Base-by-base conservation (phyloP, 2,329 filamentous ascomycete genomes). In the Neofusicoccum umdonicola region DNA sequence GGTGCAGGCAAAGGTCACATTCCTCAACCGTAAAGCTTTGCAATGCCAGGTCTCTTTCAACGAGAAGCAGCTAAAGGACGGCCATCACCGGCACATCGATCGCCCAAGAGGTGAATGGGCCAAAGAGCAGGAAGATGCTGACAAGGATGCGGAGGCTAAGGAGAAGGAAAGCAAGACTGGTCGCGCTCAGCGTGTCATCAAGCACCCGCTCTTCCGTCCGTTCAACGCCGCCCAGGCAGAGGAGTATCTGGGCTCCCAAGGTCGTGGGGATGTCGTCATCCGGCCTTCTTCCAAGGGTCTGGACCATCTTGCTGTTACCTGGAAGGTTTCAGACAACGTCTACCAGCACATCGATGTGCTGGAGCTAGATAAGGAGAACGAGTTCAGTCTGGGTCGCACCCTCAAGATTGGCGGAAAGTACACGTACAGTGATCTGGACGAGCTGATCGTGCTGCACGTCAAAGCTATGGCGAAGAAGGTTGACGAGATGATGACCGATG, bases 381-480 rank as follows among this genome's bases (percentile, higher is more conserved):
- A 98, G 76, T 98, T 97, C 76, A 93, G 93, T 0, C 90, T 98
- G 3, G 95, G 95, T 67, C 90, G 89, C 71, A 88, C 90, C 47
- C 84, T 99, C 62, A 91, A 91, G 68, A 91, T 99, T 62, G 90
- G 88, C 39, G 91, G 91, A 70, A 94, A 93, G 76, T 93, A 93
- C 79, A 94, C 87, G 7, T 99, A 99, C 81, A 92, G 88, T 66
- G 95, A 99, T 88, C 83, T 99, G 67, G 95, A 99, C 79, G 95
- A 99, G 77, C 79, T 99, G 80, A 98, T 99, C 70, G 93, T 96
- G 74, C 91, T 95, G 73, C 95, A 99, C 75, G 92, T 99, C 74
- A 95, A 97, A 81, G 92, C 93, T 61, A 99, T 98, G 95, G 91
- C 93, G 17, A 91, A 90, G 79, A 99, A 99, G 84, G 94, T 98